A percentile compares a stretch with the other conserved stretches of the same genome.
These are phyloP conservation scores for Nicotiana attenuata DNA, from an alignment of 257 asterid genomes.

Conservation along the genomic window DNA sequence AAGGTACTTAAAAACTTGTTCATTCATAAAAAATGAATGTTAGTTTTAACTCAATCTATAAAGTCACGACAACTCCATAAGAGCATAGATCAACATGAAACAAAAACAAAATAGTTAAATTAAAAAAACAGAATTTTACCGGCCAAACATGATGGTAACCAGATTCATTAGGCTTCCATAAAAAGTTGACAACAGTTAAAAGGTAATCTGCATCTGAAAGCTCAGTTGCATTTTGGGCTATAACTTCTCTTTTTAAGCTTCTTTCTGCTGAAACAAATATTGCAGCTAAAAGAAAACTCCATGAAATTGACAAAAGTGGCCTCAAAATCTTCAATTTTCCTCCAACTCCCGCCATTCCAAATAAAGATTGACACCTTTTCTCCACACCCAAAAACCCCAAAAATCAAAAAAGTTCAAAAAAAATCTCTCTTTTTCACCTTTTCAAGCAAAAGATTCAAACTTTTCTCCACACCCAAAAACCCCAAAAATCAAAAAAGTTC, in stretches of 20 bases:
- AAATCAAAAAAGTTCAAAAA: neutral
- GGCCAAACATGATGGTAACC: constrained; percentile 96
- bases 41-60: neutral
- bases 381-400: neutral
- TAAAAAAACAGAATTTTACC: constrained; percentile 36
- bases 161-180: constrained; percentile 58
- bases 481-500: too few relatives aligned
- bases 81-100: neutral
- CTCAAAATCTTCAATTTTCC: constrained; percentile 54
- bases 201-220: constrained; percentile 34
- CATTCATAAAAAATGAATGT: neutral
- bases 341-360: constrained; percentile 45
- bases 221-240: constrained; percentile 21
- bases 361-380: neutral
- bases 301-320: constrained; percentile 48
- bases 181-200: constrained; percentile 36
- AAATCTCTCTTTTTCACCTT: neutral
- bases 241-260: constrained; percentile 42
- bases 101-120: neutral
- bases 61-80: neutral
- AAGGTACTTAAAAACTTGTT: neutral
- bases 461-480: too few relatives aligned
- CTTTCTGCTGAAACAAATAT: constrained; percentile 84
- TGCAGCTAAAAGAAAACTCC: constrained; percentile 70
- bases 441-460: too few relatives aligned